Conservation (phyloP, 129 eudicot species). For the Flaveria sonorensis region DNA sequence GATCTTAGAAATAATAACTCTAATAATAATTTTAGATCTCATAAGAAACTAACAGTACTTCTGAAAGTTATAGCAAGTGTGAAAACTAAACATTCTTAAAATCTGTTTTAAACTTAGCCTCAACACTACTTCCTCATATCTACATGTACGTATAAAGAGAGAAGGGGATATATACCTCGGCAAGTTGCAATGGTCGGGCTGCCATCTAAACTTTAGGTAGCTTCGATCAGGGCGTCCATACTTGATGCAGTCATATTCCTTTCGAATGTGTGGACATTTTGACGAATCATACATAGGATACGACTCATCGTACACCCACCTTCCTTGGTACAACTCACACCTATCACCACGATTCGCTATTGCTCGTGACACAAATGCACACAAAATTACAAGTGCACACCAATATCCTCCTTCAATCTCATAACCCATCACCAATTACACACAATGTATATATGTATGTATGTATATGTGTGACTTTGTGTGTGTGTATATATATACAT, state of each 20-base stretch:
- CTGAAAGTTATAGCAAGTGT: too few relatives aligned
- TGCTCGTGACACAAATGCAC: conserved; percentile 16
- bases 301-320: conserved; percentile 50
- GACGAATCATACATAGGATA: conserved; percentile 58
- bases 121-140: background rate
- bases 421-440: conserved; percentile 22
- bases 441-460: too few relatives aligned
- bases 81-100: too few relatives aligned
- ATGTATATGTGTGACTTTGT: background rate
- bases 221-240: conserved; percentile 57
- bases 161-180: conserved; percentile 43
- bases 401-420: conserved; percentile 19
- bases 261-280: conserved; percentile 51
- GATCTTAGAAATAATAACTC: too few relatives aligned
- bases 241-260: conserved; percentile 60
- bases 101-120: too few relatives aligned
- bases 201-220: conserved; percentile 64
- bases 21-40: too few relatives aligned
- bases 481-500: too few relatives aligned
- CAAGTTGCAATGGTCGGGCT: conserved; percentile 47
- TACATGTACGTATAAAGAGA: background rate
- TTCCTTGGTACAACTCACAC: conserved; percentile 55
- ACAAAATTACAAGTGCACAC: conserved; percentile 22
- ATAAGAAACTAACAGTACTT: too few relatives aligned
- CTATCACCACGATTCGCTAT: background rate